Evolutionary conservation across 176 grass and related monocot genomes (phyloP).

Genomic region (Panicum miliaceum): DNA sequence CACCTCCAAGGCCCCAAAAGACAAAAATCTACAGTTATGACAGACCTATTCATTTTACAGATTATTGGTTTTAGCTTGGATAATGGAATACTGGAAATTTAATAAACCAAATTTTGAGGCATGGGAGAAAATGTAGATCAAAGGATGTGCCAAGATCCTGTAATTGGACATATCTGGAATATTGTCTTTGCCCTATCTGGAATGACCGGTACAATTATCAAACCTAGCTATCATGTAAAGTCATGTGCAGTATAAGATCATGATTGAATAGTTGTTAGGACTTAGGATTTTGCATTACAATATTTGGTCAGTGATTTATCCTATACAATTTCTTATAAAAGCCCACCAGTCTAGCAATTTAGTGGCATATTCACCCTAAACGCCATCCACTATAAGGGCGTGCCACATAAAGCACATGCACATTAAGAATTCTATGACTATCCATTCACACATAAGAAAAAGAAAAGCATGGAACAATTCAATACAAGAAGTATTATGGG

Average conservation of each 20-base stretch:
- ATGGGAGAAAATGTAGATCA: not conserved
- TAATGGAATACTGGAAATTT: not conserved
- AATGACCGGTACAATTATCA: not conserved
- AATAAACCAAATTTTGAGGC: not conserved
- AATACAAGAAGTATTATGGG: not conserved
- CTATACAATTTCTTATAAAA: not conserved
- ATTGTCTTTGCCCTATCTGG: not conserved
- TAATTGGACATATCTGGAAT: constrained; percentile 3
- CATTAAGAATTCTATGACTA: not conserved
- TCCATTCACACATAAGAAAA: not conserved
- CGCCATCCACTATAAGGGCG: not conserved
- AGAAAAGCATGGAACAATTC: not conserved
- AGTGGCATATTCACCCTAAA: not conserved
- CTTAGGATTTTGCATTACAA: not conserved
- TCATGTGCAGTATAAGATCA: not conserved
- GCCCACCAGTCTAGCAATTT: not conserved
- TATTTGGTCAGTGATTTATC: not conserved
- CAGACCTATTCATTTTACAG: constrained; percentile 6
- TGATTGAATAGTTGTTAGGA: not conserved
- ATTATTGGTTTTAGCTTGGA: constrained; percentile 12
- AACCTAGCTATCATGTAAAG: not conserved
- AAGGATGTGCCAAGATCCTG: not conserved
- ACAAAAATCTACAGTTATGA: constrained; percentile 15
- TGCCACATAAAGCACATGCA: constrained; percentile 9
- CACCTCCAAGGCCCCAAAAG: not conserved